A percentile compares a stretch with the other conserved stretches of the same genome.
These are phyloP conservation scores for Pinus albicaulis DNA, from an alignment of 75 land plant species.

Conservation along the genomic window DNA sequence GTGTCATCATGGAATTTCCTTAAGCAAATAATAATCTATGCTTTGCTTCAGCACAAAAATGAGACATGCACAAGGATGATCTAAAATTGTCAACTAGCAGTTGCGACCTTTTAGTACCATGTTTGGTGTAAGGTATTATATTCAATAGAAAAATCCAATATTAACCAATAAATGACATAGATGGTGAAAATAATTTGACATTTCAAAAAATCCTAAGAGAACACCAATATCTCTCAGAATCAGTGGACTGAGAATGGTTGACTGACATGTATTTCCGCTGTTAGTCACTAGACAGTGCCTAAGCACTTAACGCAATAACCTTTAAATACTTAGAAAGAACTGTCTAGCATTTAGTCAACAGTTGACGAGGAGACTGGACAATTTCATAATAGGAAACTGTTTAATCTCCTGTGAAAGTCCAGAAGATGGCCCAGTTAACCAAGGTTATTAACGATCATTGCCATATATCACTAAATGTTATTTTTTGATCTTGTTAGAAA, in stretches of 20 bases:
- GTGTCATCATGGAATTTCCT: not conserved
- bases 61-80: not conserved
- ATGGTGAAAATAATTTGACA: not conserved
- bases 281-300: not conserved
- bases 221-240: not conserved
- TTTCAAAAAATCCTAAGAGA: not conserved
- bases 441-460: not conserved
- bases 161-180: not conserved
- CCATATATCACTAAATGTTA: not conserved
- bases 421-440: not conserved
- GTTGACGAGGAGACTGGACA: not conserved
- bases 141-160: not conserved
- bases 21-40: not conserved
- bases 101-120: not conserved
- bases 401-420: not conserved
- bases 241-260: not conserved
- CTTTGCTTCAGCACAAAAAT: not conserved
- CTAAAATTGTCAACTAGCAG: not conserved
- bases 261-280: not conserved
- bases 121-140: not conserved
- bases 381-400: not conserved
- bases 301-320: not conserved
- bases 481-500: not conserved
- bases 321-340: not conserved
- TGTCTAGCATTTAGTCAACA: not conserved